Evolutionary conservation across 73 alveolate genomes (phyloP).

Genomic region (Halteria grandinella): DNA sequence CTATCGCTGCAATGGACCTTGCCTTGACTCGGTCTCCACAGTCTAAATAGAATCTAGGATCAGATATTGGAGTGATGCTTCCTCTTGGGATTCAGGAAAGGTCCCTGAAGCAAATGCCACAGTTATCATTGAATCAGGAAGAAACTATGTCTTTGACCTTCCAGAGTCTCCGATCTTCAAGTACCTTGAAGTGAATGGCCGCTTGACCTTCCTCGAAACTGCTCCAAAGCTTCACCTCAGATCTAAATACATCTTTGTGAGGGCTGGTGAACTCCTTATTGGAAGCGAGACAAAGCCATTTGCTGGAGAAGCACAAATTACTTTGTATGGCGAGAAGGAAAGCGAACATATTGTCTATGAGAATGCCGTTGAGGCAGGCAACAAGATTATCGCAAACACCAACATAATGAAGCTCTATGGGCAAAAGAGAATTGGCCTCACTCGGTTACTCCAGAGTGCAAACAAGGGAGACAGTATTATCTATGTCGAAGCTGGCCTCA

Average conservation of each 20-base stretch:
- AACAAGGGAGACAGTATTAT: constrained; percentile 26
- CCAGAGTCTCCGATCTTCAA: constrained; percentile 10
- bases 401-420: constrained; percentile 61
- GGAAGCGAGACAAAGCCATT: constrained; percentile 67
- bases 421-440: neutral
- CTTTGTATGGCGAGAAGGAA: constrained; percentile 68
- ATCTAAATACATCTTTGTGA: constrained; percentile 44
- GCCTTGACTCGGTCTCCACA: neutral
- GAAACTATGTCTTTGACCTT: constrained; percentile 53
- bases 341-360: neutral
- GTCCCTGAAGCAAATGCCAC: constrained; percentile 7
- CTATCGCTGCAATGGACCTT: constrained; percentile 33
- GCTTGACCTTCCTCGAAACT: constrained; percentile 25
- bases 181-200: constrained; percentile 18
- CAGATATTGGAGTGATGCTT: constrained; percentile 43
- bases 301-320: constrained; percentile 62
- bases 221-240: constrained; percentile 24
- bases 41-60: neutral
- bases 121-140: constrained; percentile 35
- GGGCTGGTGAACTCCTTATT: constrained; percentile 65
- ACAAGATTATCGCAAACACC: constrained; percentile 59
- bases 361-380: constrained; percentile 60
- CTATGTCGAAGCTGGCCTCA: constrained; percentile 24
- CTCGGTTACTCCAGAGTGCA: constrained; percentile 18
- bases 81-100: constrained; percentile 16